Percentiles rank a stretch among this genome's conserved stretches.
Evolutionary conservation across 1,139 yeast genomes (phyloP).

Genomic region (Kurtzmaniella quercitrusa): DNA sequence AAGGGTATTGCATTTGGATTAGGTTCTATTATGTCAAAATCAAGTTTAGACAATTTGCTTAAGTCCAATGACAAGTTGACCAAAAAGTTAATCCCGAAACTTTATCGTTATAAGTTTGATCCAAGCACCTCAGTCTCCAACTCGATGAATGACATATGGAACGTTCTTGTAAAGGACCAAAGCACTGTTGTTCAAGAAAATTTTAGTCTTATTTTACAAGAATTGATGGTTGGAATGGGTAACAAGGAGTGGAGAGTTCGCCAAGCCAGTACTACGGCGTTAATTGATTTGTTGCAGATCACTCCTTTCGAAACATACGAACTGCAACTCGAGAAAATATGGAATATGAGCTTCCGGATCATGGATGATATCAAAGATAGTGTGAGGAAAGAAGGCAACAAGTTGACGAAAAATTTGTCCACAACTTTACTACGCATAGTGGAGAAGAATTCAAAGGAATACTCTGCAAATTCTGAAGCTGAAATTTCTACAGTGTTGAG

Average conservation of each 20-base stretch:
- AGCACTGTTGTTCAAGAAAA: slow-evolving; percentile 50
- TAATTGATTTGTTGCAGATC: slow-evolving; percentile 66
- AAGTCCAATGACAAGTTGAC: slow-evolving; percentile 52
- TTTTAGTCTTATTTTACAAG: slow-evolving; percentile 58
- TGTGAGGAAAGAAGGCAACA: slow-evolving; percentile 77
- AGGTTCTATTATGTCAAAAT: slow-evolving; percentile 77
- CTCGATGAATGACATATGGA: slow-evolving; percentile 91
- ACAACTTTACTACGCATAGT: slow-evolving; percentile 58
- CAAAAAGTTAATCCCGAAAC: slow-evolving; percentile 67
- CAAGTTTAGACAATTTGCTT: slow-evolving; percentile 65
- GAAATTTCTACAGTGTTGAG: slow-evolving; percentile 51
- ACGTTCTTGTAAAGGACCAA: slow-evolving; percentile 61
- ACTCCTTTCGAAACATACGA: slow-evolving; percentile 54
- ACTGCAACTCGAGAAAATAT: slow-evolving; percentile 56
- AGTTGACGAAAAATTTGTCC: slow-evolving; percentile 65
- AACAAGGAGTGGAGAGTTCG: slow-evolving; percentile 91
- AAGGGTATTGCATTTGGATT: slow-evolving; percentile 94
- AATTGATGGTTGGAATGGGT: slow-evolving; percentile 67
- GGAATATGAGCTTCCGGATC: slow-evolving; percentile 85
- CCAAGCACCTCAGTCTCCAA: slow-evolving; percentile 72
- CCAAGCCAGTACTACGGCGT: slow-evolving; percentile 80
- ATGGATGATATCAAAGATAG: slow-evolving; percentile 95
- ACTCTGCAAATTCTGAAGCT: slow-evolving; percentile 23
- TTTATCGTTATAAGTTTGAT: slow-evolving; percentile 81
- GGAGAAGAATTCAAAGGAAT: slow-evolving; percentile 26